phyloP scores from a whole-genome alignment of 208 protist genomes.

The Tetramitus jugosus region DNA sequence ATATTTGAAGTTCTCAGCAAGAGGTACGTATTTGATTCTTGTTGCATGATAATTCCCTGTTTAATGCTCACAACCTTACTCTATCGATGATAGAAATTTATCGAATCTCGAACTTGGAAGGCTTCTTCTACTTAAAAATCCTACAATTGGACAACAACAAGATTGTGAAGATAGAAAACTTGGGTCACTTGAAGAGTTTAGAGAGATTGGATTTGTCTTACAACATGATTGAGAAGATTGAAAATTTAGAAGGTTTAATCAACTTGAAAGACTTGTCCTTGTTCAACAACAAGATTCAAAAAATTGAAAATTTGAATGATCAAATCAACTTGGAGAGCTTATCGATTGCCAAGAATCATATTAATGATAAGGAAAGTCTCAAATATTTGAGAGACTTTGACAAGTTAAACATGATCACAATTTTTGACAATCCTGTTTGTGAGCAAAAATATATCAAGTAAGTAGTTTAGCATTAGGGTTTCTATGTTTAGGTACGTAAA shows the following conservation, averaged over 20 bases:
- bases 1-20: constrained; percentile 3
- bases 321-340: not conserved
- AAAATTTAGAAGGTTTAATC: not conserved
- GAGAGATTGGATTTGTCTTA: constrained; percentile 1
- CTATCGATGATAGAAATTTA: not conserved
- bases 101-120: constrained; percentile 6
- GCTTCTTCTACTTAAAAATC: not conserved
- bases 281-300: not conserved
- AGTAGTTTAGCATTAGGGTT: not conserved
- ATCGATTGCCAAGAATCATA: constrained; percentile 10
- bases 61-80: not conserved
- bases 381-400: constrained; percentile 1
- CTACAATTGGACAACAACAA: constrained; percentile 11
- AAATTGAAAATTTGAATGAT: constrained; percentile 5
- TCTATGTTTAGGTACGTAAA: too few relatives aligned
- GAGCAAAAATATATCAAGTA: not conserved
- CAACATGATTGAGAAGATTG: constrained; percentile 14
- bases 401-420: not conserved
- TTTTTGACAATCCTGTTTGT: constrained; percentile 12
- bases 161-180: not conserved
- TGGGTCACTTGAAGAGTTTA: not conserved
- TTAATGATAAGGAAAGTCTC: constrained; percentile 4
- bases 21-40: not conserved
- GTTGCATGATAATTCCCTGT: not conserved
- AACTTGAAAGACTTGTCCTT: not conserved